Percentiles rank a stretch among this genome's conserved stretches.
Evolutionary conservation across 345 rosid genomes (phyloP).

Genomic region (Rubroshorea leprosula): DNA sequence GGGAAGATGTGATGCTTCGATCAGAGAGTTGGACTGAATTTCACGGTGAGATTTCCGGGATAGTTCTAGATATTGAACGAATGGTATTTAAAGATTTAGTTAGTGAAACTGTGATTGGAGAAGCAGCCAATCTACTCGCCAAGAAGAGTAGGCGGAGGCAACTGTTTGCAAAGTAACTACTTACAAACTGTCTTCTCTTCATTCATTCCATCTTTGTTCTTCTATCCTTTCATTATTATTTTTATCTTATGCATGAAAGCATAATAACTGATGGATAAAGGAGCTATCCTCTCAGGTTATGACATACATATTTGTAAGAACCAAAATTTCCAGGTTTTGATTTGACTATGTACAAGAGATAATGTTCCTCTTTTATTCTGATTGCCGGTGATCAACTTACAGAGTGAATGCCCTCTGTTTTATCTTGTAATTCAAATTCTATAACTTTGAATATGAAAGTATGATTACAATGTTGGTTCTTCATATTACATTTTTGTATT

Average conservation of each 20-base stretch:
- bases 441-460: too few relatives aligned
- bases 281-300: slow-evolving; percentile 17
- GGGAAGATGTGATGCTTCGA: slow-evolving; percentile 58
- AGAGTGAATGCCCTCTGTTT: too few relatives aligned
- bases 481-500: too few relatives aligned
- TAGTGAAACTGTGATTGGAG: slow-evolving; percentile 59
- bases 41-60: slow-evolving; percentile 42
- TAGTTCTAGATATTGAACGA: slow-evolving; percentile 74
- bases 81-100: slow-evolving; percentile 78
- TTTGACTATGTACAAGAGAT: neutral
- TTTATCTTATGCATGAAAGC: slow-evolving; percentile 1
- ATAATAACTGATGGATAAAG: slow-evolving; percentile 24
- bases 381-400: neutral
- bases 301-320: slow-evolving; percentile 21
- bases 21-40: slow-evolving; percentile 68
- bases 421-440: too few relatives aligned
- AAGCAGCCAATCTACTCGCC: slow-evolving; percentile 30
- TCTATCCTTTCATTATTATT: neutral
- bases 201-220: neutral
- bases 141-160: slow-evolving; percentile 49
- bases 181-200: slow-evolving; percentile 3
- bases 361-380: neutral
- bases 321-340: too few relatives aligned
- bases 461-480: too few relatives aligned
- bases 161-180: slow-evolving; percentile 45